Percentiles rank a stretch among this genome's conserved stretches.
Evolutionary conservation across 306 rosid genomes (phyloP).

Genomic region (Trifolium fragiferum): DNA sequence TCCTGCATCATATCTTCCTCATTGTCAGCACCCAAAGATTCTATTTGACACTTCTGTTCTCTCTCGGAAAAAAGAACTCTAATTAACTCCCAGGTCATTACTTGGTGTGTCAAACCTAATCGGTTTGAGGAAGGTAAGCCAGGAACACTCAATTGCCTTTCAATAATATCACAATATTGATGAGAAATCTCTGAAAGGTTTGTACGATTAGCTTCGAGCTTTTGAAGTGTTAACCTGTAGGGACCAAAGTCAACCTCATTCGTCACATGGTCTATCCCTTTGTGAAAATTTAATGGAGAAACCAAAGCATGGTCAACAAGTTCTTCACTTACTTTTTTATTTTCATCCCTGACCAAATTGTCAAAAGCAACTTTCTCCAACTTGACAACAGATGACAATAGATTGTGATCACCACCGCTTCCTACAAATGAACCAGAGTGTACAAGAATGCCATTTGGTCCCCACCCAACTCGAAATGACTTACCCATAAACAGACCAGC

Average conservation of each 20-base stretch:
- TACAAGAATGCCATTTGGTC: constrained; percentile 91
- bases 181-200: constrained; percentile 75
- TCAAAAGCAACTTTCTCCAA: constrained; percentile 91
- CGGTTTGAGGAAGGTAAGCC: constrained; percentile 69
- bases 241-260: constrained; percentile 73
- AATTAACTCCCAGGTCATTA: constrained; percentile 93
- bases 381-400: constrained; percentile 77
- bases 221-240: constrained; percentile 74
- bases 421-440: constrained; percentile 80
- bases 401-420: constrained; percentile 52
- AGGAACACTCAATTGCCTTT: constrained; percentile 77
- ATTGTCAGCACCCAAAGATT: constrained; percentile 66
- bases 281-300: constrained; percentile 78
- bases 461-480: constrained; percentile 98
- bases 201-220: constrained; percentile 64
- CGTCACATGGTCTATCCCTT: constrained; percentile 64
- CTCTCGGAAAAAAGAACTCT: constrained; percentile 86
- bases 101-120: constrained; percentile 77
- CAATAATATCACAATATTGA: constrained; percentile 75
- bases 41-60: constrained; percentile 57
- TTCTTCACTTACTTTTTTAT: constrained; percentile 70
- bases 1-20: constrained; percentile 98
- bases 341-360: constrained; percentile 85
- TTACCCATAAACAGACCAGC: constrained; percentile 96
- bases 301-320: constrained; percentile 70